Base-by-base conservation (phyloP, 345 rosid genomes). In the Corchorus olitorius region DNA sequence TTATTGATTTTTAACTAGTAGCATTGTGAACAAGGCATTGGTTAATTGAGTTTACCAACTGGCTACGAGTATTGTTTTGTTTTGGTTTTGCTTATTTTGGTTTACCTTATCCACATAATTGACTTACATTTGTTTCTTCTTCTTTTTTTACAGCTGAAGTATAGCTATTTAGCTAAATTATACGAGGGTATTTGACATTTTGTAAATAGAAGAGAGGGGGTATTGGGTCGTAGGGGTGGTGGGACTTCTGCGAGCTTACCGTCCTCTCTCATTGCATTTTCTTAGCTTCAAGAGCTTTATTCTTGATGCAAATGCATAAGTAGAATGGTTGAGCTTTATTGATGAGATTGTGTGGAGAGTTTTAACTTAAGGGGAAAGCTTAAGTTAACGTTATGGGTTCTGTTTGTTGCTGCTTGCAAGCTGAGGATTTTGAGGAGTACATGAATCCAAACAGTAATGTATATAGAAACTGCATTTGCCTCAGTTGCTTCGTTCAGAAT, bases 381-480 rank as follows among this genome's bases (percentile, higher is more conserved):
- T 78, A 76, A 85, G 77, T 64, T 70, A 72, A 74, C 79, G 79
- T 69, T 82, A 96, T 96, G 98, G 99, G 99, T 72, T 72, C 97
- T 75, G 93, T 90, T 80, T 88, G 97, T 70, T 91, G 94, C 88
- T 96, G 99, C 85, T 80, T 93, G 78, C 93, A 71, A 37, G 83
- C 73, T 27, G 88, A 86, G 63, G 97, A 91, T 77, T 79, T 88
- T 65, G 94, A 92, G 83, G 94, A 91, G 70, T 92, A 94, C 83
- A 77, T 88, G 85, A 88, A 90, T 84, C 92, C 97, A 77, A 89
- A 83, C 52, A 89, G 85, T 88, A 79, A 89, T 80, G 84, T 83
- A 3, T 92, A 89, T 78, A 88, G 98, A 82, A 93, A 90, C 82
- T 96, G 99, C 81, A 76, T 86, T 69, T 96, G 99, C 86, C 85